Percentiles rank a stretch among this genome's conserved stretches.
phyloP scores from a whole-genome alignment of 768 basidiomycete genomes.

The Steccherinum ochraceum region DNA sequence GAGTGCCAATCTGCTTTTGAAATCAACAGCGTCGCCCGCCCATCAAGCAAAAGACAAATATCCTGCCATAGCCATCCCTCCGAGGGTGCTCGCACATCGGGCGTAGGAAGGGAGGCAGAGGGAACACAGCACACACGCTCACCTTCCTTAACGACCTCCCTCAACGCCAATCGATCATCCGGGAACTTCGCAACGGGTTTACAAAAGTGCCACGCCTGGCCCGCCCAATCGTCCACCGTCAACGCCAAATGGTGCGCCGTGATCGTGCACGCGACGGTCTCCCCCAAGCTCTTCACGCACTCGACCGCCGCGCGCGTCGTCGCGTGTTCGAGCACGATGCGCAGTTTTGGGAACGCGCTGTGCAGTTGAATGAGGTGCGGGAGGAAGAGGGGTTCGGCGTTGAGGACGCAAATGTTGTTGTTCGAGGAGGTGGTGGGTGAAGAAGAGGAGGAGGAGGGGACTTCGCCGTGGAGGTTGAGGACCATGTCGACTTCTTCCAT shows the following conservation, averaged over 20 bases:
- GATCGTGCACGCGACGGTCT: constrained; percentile 91
- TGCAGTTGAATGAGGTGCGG: constrained; percentile 83
- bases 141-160: constrained; percentile 74
- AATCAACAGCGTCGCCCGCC: background rate
- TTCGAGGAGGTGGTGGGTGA: no score
- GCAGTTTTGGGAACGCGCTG: constrained; percentile 75
- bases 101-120: no score
- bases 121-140: constrained; percentile 10
- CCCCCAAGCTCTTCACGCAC: constrained; percentile 68
- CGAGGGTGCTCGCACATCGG: constrained; percentile 2
- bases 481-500: constrained; percentile 96
- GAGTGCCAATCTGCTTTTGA: background rate
- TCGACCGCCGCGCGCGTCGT: constrained; percentile 91
- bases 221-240: constrained; percentile 95
- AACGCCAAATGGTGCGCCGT: constrained; percentile 94
- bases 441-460: constrained; percentile 78
- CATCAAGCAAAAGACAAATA: background rate
- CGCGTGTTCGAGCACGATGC: constrained; percentile 96
- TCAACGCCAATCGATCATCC: constrained; percentile 79
- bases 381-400: constrained; percentile 87
- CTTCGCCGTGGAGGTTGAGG: constrained; percentile 94
- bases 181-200: constrained; percentile 98
- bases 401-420: constrained; percentile 81
- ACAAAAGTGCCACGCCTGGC: constrained; percentile 93
- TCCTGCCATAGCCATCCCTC: no score